Base-by-base conservation (phyloP, 176 grass and related monocot genomes). In the Poa pratensis region DNA sequence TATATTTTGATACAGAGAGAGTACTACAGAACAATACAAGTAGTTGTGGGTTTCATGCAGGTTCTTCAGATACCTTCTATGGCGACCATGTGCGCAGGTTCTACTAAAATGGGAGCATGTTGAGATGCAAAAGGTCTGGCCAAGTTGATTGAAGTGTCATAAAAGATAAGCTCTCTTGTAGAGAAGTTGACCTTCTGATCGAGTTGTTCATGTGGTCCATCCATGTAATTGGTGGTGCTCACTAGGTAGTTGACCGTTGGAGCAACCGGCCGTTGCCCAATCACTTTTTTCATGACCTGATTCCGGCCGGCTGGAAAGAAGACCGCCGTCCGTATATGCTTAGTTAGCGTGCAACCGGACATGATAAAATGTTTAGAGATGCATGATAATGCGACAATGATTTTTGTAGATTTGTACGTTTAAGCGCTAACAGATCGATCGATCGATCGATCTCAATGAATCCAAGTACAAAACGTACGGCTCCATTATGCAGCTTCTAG, bases 101-200 rank as follows among this genome's bases (percentile, higher is more conserved):
- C 9, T 13, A 13, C 9, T 48, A 48, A 12, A 57, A 59, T 43
- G 3, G 7, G n/a, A 9, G 20, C 20, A 59, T 10, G 57, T 59
- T 59, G n/a, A 59, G 20, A 1, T 10, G 28, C 11, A 45, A 32
- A 22, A 50, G 46, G 5, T 11, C 2, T 19, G 9, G 35, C 5
- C 74, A 83, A 90, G 58, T 69, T 80, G 80, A 14, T 42, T 42
- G 42, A 43, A 22, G 3, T 67, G 49, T n/a, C 67, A 57, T 74
- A 5, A 27, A 9, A 27, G 84, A 67, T 66, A 75, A 75, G 75
- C 75, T 49, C 51, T 79, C 58, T 30, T 23, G 9, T 14, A 22
- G 30, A 80, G 73, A 86, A 87, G 84, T 84, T 87, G 89, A 90
- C 85, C 3, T 83, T 83, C 20, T 14, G 16, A 18, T 50, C 13